Evolutionary conservation across 441 rosid genomes (phyloP).

Genomic region (Rhodomyrtus psidioides): DNA sequence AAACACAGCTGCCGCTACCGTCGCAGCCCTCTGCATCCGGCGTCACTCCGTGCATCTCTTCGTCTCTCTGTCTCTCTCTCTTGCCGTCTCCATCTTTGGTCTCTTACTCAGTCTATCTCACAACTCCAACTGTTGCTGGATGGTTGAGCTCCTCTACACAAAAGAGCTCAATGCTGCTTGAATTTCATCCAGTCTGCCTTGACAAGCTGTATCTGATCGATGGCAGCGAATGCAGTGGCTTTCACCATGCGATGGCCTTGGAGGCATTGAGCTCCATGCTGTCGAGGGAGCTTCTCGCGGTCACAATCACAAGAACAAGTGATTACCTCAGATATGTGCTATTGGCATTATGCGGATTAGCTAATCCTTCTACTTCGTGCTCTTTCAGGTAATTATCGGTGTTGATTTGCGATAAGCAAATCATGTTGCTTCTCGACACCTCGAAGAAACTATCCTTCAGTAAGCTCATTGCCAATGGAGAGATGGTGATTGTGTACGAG

Average conservation of each 20-base stretch:
- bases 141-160: not conserved
- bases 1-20: not conserved
- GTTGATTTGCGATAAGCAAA: not conserved
- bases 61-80: not conserved
- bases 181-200: not conserved
- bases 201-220: not conserved
- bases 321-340: not conserved
- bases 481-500: slow-evolving; percentile 65
- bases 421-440: slow-evolving; percentile 50
- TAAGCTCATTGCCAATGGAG: slow-evolving; percentile 48
- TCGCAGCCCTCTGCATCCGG: not conserved
- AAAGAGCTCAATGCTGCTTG: not conserved
- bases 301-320: not conserved
- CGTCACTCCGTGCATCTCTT: not conserved
- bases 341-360: not conserved
- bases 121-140: not conserved
- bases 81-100: not conserved
- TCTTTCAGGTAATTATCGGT: not conserved
- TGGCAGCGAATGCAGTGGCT: not conserved
- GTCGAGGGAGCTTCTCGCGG: not conserved
- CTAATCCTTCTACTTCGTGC: not conserved
- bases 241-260: not conserved
- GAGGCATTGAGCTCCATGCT: not conserved
- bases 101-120: not conserved
- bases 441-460: slow-evolving; percentile 43